Conservation (phyloP, 257 asterid genomes). For the Fraxinus cuspidata region DNA sequence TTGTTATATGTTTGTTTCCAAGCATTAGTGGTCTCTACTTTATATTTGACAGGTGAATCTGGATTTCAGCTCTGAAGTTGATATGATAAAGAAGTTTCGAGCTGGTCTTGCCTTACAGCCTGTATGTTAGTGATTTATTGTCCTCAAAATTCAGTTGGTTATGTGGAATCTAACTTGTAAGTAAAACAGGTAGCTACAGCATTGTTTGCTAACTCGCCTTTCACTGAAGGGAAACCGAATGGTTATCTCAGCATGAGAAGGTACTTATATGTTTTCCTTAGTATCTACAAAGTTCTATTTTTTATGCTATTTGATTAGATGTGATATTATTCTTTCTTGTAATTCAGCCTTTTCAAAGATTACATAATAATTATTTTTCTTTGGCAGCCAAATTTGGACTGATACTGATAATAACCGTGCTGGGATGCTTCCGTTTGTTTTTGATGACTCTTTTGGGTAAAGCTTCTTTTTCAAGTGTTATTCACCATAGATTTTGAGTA, state of each 20-base stretch:
- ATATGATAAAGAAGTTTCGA: conserved; percentile 92
- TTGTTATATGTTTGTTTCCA: conserved; percentile 10
- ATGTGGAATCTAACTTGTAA: conserved; percentile 37
- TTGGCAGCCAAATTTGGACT: conserved; percentile 91
- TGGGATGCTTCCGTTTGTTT: conserved; percentile 99
- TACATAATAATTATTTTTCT: conserved; percentile 20
- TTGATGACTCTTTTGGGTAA: conserved; percentile 95
- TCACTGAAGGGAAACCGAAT: conserved; percentile 93
- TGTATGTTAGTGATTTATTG: conserved; percentile 51
- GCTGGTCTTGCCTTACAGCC: conserved; percentile 98
- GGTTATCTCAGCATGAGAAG: conserved; percentile 98
- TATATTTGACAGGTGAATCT: conserved; percentile 74
- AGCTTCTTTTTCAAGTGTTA: not conserved
- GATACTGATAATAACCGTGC: conserved; percentile 91
- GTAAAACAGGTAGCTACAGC: conserved; percentile 92
- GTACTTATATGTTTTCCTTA: conserved; percentile 31
- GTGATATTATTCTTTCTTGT: conserved; percentile 20
- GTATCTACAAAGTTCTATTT: conserved; percentile 15
- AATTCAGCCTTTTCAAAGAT: conserved; percentile 20
- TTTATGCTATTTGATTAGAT: conserved; percentile 14
- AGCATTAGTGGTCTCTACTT: conserved; percentile 16
- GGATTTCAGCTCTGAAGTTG: conserved; percentile 93
- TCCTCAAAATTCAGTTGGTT: conserved; percentile 13
- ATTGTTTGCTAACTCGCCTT: conserved; percentile 94
- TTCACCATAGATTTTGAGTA: not conserved